Conservation (phyloP, 169 alveolate genomes). For the Plasmodium vinckei region DNA sequence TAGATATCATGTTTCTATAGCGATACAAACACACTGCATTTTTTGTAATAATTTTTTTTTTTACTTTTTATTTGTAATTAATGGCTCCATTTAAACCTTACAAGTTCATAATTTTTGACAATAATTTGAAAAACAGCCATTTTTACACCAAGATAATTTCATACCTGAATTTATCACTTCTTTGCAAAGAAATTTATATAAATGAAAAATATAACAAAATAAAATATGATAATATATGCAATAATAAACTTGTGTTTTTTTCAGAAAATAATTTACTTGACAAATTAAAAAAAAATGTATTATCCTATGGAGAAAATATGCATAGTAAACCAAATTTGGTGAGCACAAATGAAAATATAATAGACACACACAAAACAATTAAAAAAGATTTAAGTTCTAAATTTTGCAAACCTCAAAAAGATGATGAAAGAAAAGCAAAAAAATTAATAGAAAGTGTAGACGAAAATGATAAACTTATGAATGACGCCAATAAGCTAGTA, state of each 20-base stretch:
- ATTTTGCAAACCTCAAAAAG: too few species aligned
- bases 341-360: conserved; percentile 6
- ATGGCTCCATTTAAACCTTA: conserved; percentile 74
- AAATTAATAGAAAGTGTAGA: neutral
- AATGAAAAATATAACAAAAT: conserved; percentile 30
- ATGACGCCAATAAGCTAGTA: conserved; percentile 6
- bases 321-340: neutral
- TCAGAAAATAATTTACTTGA: conserved; percentile 20
- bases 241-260: conserved; percentile 31
- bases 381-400: neutral
- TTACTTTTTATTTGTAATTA: neutral
- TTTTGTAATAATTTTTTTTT: neutral
- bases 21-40: neutral
- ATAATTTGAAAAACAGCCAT: conserved; percentile 14
- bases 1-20: too few species aligned
- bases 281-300: conserved; percentile 8
- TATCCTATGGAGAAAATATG: neutral
- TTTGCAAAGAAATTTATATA: conserved; percentile 64
- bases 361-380: neutral
- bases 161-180: conserved; percentile 37
- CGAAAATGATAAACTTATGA: neutral
- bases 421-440: too few species aligned
- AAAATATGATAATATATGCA: conserved; percentile 23
- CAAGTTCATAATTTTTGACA: conserved; percentile 48
- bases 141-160: conserved; percentile 31